Evolutionary conservation across 1,284 basidiomycete species (phyloP).

Genomic region (Takashimella tepidaria): DNA sequence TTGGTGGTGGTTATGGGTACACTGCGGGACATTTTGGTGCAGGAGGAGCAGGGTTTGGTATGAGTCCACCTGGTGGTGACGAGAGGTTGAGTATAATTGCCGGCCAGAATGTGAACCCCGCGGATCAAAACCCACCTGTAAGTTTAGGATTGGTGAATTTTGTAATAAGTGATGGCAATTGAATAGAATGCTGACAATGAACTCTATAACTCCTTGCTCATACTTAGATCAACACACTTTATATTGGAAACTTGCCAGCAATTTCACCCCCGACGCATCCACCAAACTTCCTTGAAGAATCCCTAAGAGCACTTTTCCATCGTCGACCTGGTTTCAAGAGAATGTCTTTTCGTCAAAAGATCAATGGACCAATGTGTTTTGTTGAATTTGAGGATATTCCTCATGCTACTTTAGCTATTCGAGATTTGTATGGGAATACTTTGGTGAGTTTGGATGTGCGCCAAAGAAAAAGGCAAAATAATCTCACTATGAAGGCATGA

Average conservation of each 20-base stretch:
- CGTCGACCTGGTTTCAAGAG: slow-evolving; percentile 78
- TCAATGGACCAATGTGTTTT: slow-evolving; percentile 95
- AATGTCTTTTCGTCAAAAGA: slow-evolving; percentile 91
- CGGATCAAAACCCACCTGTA: slow-evolving; percentile 84
- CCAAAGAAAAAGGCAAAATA: background rate
- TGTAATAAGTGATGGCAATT: no score
- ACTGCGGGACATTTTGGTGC: background rate
- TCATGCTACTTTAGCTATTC: slow-evolving; percentile 75
- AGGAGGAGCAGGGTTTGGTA: slow-evolving; percentile 12
- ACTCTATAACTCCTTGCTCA: no score
- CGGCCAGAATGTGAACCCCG: slow-evolving; percentile 51
- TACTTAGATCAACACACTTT: slow-evolving; percentile 79
- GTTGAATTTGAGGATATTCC: slow-evolving; percentile 92
- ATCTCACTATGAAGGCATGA: background rate
- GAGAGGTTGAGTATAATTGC: slow-evolving; percentile 17
- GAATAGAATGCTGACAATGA: no score
- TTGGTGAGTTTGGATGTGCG: slow-evolving; percentile 48
- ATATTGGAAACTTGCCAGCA: slow-evolving; percentile 87
- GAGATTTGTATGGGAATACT: slow-evolving; percentile 85
- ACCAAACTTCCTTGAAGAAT: slow-evolving; percentile 75
- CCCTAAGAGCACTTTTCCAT: slow-evolving; percentile 72
- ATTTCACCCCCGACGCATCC: slow-evolving; percentile 59
- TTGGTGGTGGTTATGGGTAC: slow-evolving; percentile 1
- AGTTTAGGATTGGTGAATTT: no score
- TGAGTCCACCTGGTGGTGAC: slow-evolving; percentile 25